Conservation (phyloP, 495 filamentous ascomycete genomes). For the Aeminium ludgeri region DNA sequence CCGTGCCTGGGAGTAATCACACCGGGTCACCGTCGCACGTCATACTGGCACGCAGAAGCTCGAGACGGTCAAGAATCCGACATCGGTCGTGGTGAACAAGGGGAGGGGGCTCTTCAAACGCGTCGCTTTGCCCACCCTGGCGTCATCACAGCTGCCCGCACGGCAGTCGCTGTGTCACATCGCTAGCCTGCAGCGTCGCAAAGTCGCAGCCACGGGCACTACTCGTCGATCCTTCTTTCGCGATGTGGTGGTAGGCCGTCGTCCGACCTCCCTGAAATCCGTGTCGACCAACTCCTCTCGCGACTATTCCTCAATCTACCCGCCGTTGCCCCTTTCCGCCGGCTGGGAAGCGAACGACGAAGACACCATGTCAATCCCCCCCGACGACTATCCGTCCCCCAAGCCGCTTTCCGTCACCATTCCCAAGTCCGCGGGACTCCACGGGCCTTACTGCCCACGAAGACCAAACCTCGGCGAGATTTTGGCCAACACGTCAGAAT, state of each 20-base stretch:
- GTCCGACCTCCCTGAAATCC: slow-evolving; percentile 12
- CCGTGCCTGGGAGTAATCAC: too few relatives aligned
- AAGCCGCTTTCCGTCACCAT: slow-evolving; percentile 48
- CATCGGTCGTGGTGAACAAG: too few relatives aligned
- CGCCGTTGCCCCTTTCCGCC: slow-evolving; percentile 2
- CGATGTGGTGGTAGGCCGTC: slow-evolving; percentile 14
- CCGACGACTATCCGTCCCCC: slow-evolving; percentile 29
- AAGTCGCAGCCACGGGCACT: slow-evolving; percentile 1
- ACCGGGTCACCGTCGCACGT: too few relatives aligned
- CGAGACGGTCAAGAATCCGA: too few relatives aligned
- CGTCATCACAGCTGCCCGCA: slow-evolving; percentile 12
- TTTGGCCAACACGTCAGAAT: slow-evolving; percentile 66
- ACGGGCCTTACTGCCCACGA: slow-evolving; percentile 50
- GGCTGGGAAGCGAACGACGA: slow-evolving; percentile 39
- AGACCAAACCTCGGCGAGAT: slow-evolving; percentile 77
- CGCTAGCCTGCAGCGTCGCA: neutral
- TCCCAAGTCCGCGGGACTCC: slow-evolving; percentile 21
- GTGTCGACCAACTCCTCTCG: slow-evolving; percentile 11
- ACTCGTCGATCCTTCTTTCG: slow-evolving; percentile 6
- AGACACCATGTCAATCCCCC: slow-evolving; percentile 38
- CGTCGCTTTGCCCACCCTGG: slow-evolving; percentile 3
- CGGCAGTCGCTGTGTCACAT: slow-evolving; percentile 13
- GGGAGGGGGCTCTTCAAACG: too few relatives aligned
- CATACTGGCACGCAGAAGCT: too few relatives aligned
- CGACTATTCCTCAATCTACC: slow-evolving; percentile 1